phyloP scores from a whole-genome alignment of 352 stramenopile species.

The Pythium phragmiticola region DNA sequence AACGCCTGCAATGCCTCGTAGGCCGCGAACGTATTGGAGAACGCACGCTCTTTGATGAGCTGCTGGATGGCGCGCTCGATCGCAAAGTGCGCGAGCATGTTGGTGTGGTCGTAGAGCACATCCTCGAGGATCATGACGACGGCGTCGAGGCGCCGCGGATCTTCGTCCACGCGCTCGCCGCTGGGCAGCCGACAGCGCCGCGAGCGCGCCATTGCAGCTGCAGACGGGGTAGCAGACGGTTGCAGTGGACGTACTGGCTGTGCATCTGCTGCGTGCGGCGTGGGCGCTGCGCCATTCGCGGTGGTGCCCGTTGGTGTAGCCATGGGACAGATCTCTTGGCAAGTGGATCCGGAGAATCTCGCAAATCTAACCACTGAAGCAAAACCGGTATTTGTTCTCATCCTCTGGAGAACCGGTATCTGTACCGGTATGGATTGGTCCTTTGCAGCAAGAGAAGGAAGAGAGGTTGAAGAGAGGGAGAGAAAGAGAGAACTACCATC shows the following conservation, averaged over 20 bases:
- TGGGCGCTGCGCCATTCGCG: not conserved
- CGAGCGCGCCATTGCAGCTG: constrained; percentile 2
- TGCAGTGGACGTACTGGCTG: not conserved
- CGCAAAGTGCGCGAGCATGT: constrained; percentile 73
- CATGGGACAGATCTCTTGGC: not conserved
- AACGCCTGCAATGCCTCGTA: constrained; percentile 79
- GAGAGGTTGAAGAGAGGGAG: constrained; percentile 25
- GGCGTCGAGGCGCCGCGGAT: constrained; percentile 65
- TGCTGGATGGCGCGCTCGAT: constrained; percentile 77
- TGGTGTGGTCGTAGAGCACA: constrained; percentile 84
- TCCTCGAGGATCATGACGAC: constrained; percentile 87
- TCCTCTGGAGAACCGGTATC: not conserved
- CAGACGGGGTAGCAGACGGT: not conserved
- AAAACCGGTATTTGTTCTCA: constrained; percentile 3
- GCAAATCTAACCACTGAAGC: not conserved
- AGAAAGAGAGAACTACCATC: constrained; percentile 27
- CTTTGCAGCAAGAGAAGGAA: constrained; percentile 12
- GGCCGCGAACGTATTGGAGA: constrained; percentile 59
- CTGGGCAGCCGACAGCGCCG: constrained; percentile 34
- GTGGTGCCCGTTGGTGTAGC: not conserved
- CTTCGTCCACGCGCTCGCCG: constrained; percentile 35
- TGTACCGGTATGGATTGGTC: constrained; percentile 20
- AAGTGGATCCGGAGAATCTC: not conserved
- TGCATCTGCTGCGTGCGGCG: not conserved
- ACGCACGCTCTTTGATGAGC: constrained; percentile 65